Evolutionary conservation across 2,329 filamentous ascomycete species (phyloP).

Genomic region (Magnaporthiopsis incrustans): DNA sequence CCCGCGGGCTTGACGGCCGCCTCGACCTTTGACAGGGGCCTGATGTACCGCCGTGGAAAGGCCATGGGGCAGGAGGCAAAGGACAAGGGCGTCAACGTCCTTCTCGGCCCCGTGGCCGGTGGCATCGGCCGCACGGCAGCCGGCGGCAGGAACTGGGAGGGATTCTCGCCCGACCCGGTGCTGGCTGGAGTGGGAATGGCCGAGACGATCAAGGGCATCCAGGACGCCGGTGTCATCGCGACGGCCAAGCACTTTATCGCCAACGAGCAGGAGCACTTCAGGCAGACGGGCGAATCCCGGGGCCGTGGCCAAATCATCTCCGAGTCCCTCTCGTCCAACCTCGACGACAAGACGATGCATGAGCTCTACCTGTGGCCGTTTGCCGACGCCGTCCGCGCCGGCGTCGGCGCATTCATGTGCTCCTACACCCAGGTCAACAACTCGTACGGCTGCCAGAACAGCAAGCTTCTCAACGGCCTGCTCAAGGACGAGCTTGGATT

Average conservation of each 20-base stretch:
- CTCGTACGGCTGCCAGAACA: slow-evolving; percentile 59
- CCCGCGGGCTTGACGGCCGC: slow-evolving; percentile 70
- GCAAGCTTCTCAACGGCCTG: slow-evolving; percentile 51
- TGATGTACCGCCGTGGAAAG: slow-evolving; percentile 62
- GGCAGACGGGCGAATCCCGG: slow-evolving; percentile 48
- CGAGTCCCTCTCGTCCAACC: slow-evolving; percentile 44
- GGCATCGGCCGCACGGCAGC: slow-evolving; percentile 50
- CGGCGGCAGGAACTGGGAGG: slow-evolving; percentile 62
- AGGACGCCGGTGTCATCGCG: slow-evolving; percentile 70
- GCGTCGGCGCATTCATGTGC: slow-evolving; percentile 41
- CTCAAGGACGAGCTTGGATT: slow-evolving; percentile 60
- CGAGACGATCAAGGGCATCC: slow-evolving; percentile 70
- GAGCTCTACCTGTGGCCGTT: slow-evolving; percentile 60
- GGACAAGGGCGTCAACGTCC: slow-evolving; percentile 65
- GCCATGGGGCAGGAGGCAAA: slow-evolving; percentile 67
- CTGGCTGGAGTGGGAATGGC: slow-evolving; percentile 64
- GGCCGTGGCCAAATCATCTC: slow-evolving; percentile 56
- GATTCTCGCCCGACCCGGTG: slow-evolving; percentile 65
- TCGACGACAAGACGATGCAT: slow-evolving; percentile 52
- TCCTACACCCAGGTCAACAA: slow-evolving; percentile 59
- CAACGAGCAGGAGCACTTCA: slow-evolving; percentile 72
- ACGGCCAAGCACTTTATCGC: slow-evolving; percentile 66
- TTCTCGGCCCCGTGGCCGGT: slow-evolving; percentile 67
- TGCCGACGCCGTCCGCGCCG: slow-evolving; percentile 50
- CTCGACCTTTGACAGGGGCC: slow-evolving; percentile 69